Evolutionary conservation across 768 basidiomycete genomes (phyloP), one percentile per base, ranked within the genome.

Genomic region (Mrakia gelida): DNA sequence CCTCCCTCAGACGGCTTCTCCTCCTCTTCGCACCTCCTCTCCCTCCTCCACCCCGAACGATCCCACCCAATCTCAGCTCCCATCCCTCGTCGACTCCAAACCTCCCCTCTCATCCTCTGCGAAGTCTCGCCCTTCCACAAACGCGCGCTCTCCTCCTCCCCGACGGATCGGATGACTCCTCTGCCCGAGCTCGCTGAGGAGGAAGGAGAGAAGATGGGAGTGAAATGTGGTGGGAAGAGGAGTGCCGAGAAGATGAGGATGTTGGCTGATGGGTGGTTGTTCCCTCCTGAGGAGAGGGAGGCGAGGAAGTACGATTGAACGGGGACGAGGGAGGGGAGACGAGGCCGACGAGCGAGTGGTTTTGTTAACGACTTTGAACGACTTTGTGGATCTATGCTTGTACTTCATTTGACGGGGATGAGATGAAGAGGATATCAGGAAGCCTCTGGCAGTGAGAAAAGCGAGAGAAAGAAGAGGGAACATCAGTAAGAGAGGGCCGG

Each of bases 61-160:
- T 68, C 65, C 9, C 38, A 34, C n/a, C 41, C 34, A 23, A 13
- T 30, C 1, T n/a, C 32, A 6, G 41, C 67, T 5, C 67, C 67
- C 41, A 70, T 70, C 67, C 67, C 67, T 8, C 34, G 23, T 26
- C 34, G 67, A 41, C 38, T 70, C 8, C 67, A 70, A 45, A 7
- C 67, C 18, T 70, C 67, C 8, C 67, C 67, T 34, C 67, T 70
- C 21, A 70, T 70, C 41, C 15, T n/a, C 10, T 70, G 67, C 41
- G 67, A 70, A 21, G 26, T 9, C 1, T 70, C 67, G 10, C 67
- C 67, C 23, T 70, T 70, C 67, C 38, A 70, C 67, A 34, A 41
- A 15, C 67, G 67, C 18, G 67, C 26, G 8, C 38, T 45, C 67
- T 34, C 38, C 7, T 26, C 67, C 1, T 70, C 34, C 4, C 67